Conservation (phyloP, 805 yeast species). For the Myxozyma nipponensis region DNA sequence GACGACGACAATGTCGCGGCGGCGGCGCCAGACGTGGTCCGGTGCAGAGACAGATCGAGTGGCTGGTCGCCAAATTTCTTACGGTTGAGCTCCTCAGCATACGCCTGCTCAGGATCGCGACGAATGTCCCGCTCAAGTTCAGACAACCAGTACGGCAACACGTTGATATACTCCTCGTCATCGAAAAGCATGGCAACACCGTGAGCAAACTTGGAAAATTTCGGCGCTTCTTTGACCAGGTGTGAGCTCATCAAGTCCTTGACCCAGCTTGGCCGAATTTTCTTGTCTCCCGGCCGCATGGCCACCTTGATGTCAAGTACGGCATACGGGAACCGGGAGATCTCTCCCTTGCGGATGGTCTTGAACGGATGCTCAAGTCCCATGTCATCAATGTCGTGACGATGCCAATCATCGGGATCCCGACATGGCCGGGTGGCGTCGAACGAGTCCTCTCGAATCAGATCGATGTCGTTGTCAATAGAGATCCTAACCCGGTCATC, state of each 20-base stretch:
- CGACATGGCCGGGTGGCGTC: conserved; percentile 85
- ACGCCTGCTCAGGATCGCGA: conserved; percentile 73
- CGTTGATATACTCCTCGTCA: conserved; percentile 77
- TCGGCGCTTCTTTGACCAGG: conserved; percentile 88
- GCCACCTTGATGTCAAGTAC: conserved; percentile 72
- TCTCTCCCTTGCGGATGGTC: conserved; percentile 81
- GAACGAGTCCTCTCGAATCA: conserved; percentile 86
- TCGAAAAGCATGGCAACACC: conserved; percentile 84
- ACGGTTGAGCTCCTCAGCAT: conserved; percentile 59
- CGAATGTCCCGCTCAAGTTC: conserved; percentile 78
- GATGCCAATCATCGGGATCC: conserved; percentile 86
- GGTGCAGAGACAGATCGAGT: conserved; percentile 8
- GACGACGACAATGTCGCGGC: conserved; percentile 1
- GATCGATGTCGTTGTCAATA: conserved; percentile 82
- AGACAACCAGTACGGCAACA: conserved; percentile 91
- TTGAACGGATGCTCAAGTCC: conserved; percentile 64
- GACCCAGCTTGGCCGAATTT: conserved; percentile 54
- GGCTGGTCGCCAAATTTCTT: conserved; percentile 28
- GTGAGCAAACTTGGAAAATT: conserved; percentile 87
- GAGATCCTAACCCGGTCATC: conserved; percentile 88
- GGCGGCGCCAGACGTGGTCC: conserved; percentile 2
- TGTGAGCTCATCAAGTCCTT: conserved; percentile 79
- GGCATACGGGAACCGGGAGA: conserved; percentile 43
- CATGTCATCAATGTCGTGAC: conserved; percentile 78
- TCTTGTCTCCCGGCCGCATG: conserved; percentile 28